phyloP scores from a whole-genome alignment of 2,329 filamentous ascomycete species.

The Trichoderma atrobrunneum region DNA sequence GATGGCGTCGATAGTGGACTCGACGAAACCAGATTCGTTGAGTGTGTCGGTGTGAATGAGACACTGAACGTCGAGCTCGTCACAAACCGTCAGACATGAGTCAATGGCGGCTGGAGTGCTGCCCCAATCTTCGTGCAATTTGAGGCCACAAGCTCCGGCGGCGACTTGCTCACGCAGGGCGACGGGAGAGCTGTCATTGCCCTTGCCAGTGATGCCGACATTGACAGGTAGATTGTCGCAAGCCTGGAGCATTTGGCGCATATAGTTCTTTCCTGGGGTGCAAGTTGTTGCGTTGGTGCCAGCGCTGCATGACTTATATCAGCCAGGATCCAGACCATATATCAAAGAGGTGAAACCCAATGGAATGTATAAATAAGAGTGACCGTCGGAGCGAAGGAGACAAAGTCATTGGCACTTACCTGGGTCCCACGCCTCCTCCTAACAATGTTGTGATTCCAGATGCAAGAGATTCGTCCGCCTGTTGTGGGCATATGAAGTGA shows the following conservation, averaged over 20 bases:
- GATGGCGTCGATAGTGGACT: conserved; percentile 83
- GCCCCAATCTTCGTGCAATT: conserved; percentile 96
- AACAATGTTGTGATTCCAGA: conserved; percentile 88
- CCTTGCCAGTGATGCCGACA: conserved; percentile 88
- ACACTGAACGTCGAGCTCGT: conserved; percentile 88
- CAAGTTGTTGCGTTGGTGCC: conserved; percentile 91
- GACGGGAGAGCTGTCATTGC: conserved; percentile 72
- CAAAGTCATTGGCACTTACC: conserved; percentile 42
- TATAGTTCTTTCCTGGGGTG: conserved; percentile 79
- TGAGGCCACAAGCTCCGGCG: conserved; percentile 85
- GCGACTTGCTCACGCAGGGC: conserved; percentile 76
- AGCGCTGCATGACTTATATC: conserved; percentile 52
- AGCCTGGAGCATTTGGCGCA: conserved; percentile 86
- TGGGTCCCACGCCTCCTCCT: conserved; percentile 89
- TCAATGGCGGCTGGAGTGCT: conserved; percentile 89
- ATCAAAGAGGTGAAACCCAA: too few species aligned
- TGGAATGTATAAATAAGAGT: background rate
- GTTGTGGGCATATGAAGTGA: conserved; percentile 93
- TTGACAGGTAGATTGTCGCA: conserved; percentile 80
- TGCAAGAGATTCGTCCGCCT: conserved; percentile 77
- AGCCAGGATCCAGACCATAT: background rate
- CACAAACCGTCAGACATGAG: conserved; percentile 78
- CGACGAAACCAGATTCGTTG: conserved; percentile 96
- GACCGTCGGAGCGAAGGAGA: background rate
- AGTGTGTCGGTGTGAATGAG: conserved; percentile 95